Conservation (phyloP, 2,329 filamentous ascomycete species). For the Magnaporthiopsis rhizophila region DNA sequence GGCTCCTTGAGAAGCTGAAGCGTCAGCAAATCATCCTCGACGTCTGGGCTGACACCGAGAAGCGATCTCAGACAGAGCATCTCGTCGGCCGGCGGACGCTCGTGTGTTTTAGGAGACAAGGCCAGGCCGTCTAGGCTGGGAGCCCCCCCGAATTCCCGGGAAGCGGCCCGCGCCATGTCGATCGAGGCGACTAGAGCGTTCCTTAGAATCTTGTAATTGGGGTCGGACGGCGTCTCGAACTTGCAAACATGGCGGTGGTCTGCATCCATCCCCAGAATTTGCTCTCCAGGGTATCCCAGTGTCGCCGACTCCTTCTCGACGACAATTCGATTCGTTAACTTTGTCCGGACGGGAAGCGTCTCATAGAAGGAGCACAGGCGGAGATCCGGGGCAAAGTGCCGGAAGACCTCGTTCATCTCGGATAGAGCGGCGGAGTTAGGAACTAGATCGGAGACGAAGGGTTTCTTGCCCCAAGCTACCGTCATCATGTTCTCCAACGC, state of each 20-base stretch:
- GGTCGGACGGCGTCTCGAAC: constrained; percentile 20
- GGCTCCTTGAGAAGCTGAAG: background rate
- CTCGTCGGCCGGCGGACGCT: background rate
- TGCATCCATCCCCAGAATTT: constrained; percentile 19
- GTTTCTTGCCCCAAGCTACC: constrained; percentile 10
- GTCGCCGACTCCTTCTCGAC: constrained; percentile 18
- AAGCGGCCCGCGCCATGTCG: background rate
- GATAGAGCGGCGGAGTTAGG: constrained; percentile 15
- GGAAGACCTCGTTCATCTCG: constrained; percentile 37
- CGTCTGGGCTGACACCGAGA: background rate
- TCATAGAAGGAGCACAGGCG: constrained; percentile 35
- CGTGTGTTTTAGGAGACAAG: background rate
- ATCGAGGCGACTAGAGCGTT: constrained; percentile 22
- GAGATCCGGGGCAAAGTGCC: constrained; percentile 27
- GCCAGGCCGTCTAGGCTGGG: background rate
- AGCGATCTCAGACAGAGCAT: background rate
- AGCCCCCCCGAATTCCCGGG: background rate
- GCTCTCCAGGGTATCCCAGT: constrained; percentile 17
- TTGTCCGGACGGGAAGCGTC: constrained; percentile 9
- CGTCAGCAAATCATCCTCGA: background rate
- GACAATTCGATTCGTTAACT: constrained; percentile 13
- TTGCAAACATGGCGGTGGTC: constrained; percentile 29
- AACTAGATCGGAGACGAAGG: constrained; percentile 16
- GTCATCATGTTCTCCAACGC: constrained; percentile 17
- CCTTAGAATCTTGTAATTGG: constrained; percentile 24